Evolutionary conservation across 2,329 filamentous ascomycete species (phyloP), one percentile per base, ranked within the genome.

Genomic region (Arthroderma uncinatum): DNA sequence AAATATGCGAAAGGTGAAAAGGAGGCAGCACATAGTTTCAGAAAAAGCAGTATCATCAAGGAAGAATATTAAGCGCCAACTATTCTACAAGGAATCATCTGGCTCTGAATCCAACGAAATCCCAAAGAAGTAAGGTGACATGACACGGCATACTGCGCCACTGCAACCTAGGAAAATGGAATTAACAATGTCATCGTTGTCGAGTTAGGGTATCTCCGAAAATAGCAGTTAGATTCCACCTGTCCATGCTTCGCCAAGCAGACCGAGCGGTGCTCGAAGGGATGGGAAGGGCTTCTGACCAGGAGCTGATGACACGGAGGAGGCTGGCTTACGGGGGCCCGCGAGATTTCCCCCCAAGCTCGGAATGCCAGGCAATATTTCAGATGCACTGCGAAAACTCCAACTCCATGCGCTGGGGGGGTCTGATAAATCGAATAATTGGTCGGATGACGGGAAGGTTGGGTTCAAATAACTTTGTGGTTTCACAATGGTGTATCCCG

Each of bases 401-500:
- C 25, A 50, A 16, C 23, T 50, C n/a, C 44, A n/a, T 50, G 33
- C 16, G 28, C 28, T 50, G 23, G 44, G 39, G 39, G 28, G 44
- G 44, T 25, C 44, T 16, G 44, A n/a, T 8, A 16, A 50, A 19
- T 33, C 33, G 44, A 30, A 7, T 19, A 50, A 50, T 50, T 50
- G 44, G 44, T 30, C 25, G 44, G 25, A 30, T 16, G 44, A 50
- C 44, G 44, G 44, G 23, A 30, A 33, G 40, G 19, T 23, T 21
- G 40, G 39, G 19, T 44, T 19, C 10, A 23, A 44, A 44, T 52
- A 52, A 16, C 14, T 33, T 33, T 36, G 33, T 21, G 50, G 50
- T 53, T 37, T 53, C 50, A 53, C 50, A 53, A 37, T 16, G 50
- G 50, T 53, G 50, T 36, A 39, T 53, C 50, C 50, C 50, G 50